A percentile compares a stretch with the other conserved stretches of the same genome.
Evolutionary conservation across 352 stramenopile species (phyloP).

Genomic region (Globisporangium splendens): DNA sequence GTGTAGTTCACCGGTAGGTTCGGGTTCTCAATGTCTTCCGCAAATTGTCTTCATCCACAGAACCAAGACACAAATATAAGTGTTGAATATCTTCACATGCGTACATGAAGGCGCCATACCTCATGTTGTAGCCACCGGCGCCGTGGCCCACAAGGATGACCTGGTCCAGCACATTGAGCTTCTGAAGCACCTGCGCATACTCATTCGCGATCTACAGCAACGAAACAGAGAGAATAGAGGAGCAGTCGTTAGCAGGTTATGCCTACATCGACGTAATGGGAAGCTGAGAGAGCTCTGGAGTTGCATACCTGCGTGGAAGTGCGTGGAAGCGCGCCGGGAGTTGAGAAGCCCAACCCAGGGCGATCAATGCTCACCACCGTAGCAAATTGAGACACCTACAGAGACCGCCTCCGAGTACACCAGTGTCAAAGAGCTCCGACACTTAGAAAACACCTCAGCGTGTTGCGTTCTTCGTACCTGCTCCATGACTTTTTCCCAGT

Average conservation of each 20-base stretch:
- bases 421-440: neutral
- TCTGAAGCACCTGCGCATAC: conserved; percentile 56
- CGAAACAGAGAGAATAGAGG: no score
- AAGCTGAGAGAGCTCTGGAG: neutral
- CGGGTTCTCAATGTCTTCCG: conserved; percentile 33
- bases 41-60: conserved; percentile 28
- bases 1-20: conserved; percentile 13
- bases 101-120: conserved; percentile 14
- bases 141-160: conserved; percentile 73
- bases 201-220: conserved; percentile 45
- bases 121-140: conserved; percentile 80
- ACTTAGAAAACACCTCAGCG: neutral
- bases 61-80: neutral
- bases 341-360: conserved; percentile 71
- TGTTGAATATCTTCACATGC: no score
- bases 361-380: conserved; percentile 64
- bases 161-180: conserved; percentile 49
- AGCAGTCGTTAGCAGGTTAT: neutral
- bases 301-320: conserved; percentile 38
- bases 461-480: conserved; percentile 18
- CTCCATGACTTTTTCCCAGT: conserved; percentile 73
- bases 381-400: conserved; percentile 41
- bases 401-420: neutral
- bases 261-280: neutral
- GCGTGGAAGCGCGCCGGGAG: conserved; percentile 33